Conservation (phyloP, 2,329 filamentous ascomycete genomes). For the Pestalotiopsis sp. region DNA sequence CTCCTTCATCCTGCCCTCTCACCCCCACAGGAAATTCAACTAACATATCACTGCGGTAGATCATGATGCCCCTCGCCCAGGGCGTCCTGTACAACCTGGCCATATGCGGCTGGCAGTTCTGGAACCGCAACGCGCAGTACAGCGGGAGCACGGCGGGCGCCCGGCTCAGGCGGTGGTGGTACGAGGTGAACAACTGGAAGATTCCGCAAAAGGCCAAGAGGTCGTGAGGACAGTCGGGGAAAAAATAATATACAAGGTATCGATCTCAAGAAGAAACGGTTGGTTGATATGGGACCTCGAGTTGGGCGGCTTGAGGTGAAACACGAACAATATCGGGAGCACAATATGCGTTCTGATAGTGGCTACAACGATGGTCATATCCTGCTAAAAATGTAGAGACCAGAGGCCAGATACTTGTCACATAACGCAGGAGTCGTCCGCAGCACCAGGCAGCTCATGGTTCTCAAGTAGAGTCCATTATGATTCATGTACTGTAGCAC, state of each 20-base stretch:
- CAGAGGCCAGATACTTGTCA: background rate
- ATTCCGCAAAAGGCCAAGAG: constrained; percentile 50
- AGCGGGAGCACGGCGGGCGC: constrained; percentile 79
- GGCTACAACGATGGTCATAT: background rate
- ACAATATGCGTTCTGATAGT: no score
- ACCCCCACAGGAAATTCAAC: no score
- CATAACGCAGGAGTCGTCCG: background rate
- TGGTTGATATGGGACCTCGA: no score
- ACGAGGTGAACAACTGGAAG: constrained; percentile 88
- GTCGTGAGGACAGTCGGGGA: no score
- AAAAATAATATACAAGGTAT: no score
- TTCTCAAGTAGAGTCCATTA: background rate
- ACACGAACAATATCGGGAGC: no score
- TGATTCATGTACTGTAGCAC: background rate
- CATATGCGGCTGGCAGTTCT: constrained; percentile 85
- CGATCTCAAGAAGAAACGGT: background rate
- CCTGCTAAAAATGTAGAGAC: background rate
- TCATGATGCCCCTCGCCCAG: constrained; percentile 85
- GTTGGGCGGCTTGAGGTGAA: no score
- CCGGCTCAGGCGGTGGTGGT: constrained; percentile 89
- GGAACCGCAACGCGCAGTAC: constrained; percentile 80
- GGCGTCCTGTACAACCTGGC: constrained; percentile 87
- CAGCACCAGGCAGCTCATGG: background rate
- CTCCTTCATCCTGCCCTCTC: background rate
- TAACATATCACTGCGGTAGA: constrained; percentile 46